These are phyloP conservation scores for Colletotrichum chlorophyti DNA, from an alignment of 2,329 filamentous ascomycete genomes.

Conservation along the genomic window DNA sequence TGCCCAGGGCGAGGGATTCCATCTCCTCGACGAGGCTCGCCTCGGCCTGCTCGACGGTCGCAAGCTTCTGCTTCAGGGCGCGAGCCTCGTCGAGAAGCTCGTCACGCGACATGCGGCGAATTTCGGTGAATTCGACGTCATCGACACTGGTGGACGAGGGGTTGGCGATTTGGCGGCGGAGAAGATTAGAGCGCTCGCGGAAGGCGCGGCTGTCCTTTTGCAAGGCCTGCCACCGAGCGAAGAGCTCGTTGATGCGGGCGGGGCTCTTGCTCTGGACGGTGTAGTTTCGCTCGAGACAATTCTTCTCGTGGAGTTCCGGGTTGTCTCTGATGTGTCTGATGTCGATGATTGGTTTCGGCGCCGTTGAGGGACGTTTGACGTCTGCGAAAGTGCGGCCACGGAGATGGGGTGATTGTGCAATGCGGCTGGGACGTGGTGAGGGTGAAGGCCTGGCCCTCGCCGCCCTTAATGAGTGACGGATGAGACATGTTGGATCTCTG, in stretches of 20 bases:
- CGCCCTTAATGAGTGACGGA: neutral
- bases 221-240: slow-evolving; percentile 63
- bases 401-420: neutral
- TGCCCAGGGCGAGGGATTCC: slow-evolving; percentile 73
- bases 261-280: slow-evolving; percentile 60
- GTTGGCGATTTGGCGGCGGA: slow-evolving; percentile 65
- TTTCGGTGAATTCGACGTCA: slow-evolving; percentile 45
- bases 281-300: slow-evolving; percentile 89
- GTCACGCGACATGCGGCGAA: slow-evolving; percentile 50
- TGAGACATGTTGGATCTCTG: neutral
- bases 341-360: slow-evolving; percentile 81
- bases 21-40: slow-evolving; percentile 69
- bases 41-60: slow-evolving; percentile 67
- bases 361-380: slow-evolving; percentile 66
- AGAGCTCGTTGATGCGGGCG: slow-evolving; percentile 60
- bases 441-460: neutral
- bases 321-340: slow-evolving; percentile 91
- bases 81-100: slow-evolving; percentile 69
- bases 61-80: slow-evolving; percentile 67
- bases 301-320: slow-evolving; percentile 79
- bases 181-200: slow-evolving; percentile 70
- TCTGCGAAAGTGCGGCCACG: slow-evolving; percentile 32
- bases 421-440: neutral
- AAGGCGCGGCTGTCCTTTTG: slow-evolving; percentile 67
- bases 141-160: slow-evolving; percentile 53